These are phyloP conservation scores for Aurinia saxatilis DNA, from an alignment of 345 rosid genomes.

Conservation along the genomic window DNA sequence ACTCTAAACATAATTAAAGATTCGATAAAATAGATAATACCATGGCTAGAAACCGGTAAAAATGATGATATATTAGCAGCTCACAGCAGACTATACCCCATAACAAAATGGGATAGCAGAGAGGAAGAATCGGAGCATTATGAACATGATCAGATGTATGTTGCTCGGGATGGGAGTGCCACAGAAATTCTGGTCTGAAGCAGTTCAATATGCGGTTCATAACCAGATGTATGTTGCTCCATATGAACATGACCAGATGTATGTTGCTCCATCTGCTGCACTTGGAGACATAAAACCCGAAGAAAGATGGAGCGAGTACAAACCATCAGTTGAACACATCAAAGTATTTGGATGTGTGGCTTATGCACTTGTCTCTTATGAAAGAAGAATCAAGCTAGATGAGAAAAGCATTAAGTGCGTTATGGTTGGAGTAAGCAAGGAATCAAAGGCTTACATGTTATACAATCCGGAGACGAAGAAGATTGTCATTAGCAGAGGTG, in stretches of 20 bases:
- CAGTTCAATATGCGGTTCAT: not conserved
- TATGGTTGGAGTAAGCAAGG: not conserved
- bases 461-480: not conserved
- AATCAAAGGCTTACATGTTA: not conserved
- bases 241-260: not conserved
- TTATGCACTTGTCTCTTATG: not conserved
- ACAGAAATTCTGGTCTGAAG: not conserved
- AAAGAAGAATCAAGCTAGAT: not conserved
- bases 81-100: not conserved
- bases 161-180: rapidly evolving
- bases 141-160: not conserved
- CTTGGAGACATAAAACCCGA: not conserved
- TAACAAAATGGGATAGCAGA: not conserved
- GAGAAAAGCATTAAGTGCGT: not conserved
- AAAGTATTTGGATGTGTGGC: not conserved
- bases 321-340: not conserved
- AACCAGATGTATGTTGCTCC: too few species aligned
- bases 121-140: not conserved
- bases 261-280: not conserved
- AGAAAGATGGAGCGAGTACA: not conserved
- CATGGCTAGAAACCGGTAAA: too few species aligned
- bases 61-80: too few species aligned
- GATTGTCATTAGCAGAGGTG: not conserved
- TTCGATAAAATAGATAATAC: too few species aligned
- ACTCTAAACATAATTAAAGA: too few species aligned